phyloP scores from a whole-genome alignment of 1,139 yeast genomes.

The Sugiyamaella novakii region DNA sequence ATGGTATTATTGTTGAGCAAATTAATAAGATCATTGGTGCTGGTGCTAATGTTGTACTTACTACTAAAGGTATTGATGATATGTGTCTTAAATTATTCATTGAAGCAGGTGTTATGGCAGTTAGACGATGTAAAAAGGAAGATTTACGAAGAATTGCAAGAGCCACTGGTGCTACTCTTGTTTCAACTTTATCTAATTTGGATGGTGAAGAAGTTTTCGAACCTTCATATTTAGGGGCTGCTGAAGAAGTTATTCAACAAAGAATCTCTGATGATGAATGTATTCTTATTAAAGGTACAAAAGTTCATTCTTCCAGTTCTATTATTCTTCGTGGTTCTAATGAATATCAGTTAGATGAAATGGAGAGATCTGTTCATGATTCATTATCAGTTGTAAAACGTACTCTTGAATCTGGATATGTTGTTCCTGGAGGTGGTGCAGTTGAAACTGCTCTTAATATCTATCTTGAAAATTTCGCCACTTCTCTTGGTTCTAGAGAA shows the following conservation, averaged over 20 bases:
- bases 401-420: slow-evolving; percentile 89
- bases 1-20: slow-evolving; percentile 86
- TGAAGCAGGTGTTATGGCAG: slow-evolving; percentile 96
- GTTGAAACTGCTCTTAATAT: slow-evolving; percentile 96
- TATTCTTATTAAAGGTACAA: slow-evolving; percentile 90
- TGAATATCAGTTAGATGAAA: slow-evolving; percentile 94
- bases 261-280: slow-evolving; percentile 97
- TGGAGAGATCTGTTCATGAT: slow-evolving; percentile 97
- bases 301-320: slow-evolving; percentile 89
- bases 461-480: slow-evolving; percentile 94
- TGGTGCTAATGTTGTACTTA: slow-evolving; percentile 95
- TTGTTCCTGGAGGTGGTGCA: slow-evolving; percentile 99
- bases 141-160: slow-evolving; percentile 96
- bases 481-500: slow-evolving; percentile 96
- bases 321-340: slow-evolving; percentile 95
- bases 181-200: slow-evolving; percentile 84
- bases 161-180: slow-evolving; percentile 95
- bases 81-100: slow-evolving; percentile 93
- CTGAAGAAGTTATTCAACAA: slow-evolving; percentile 91
- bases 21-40: slow-evolving; percentile 82
- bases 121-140: slow-evolving; percentile 95
- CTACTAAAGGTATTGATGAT: slow-evolving; percentile 98
- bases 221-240: slow-evolving; percentile 78
- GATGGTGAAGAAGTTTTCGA: slow-evolving; percentile 99
- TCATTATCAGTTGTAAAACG: slow-evolving; percentile 94